Percentiles rank a stretch among this genome's conserved stretches.
These are phyloP conservation scores for Ceratocystis huliohia DNA, from an alignment of 2,329 filamentous ascomycete genomes.

Conservation along the genomic window DNA sequence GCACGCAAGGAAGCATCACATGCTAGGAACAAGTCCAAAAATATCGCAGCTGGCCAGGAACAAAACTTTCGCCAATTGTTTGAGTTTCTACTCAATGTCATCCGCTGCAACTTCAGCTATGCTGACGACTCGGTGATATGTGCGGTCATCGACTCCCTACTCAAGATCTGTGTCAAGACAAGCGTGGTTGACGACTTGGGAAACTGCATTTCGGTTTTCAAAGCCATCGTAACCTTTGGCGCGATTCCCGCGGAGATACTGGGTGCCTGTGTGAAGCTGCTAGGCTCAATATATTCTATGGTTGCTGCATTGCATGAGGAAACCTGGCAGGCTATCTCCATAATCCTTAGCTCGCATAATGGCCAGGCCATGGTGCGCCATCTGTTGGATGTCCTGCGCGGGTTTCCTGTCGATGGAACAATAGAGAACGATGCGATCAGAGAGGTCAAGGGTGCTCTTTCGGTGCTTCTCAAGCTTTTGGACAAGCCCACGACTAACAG, in stretches of 20 bases:
- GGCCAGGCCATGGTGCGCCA: slow-evolving; percentile 56
- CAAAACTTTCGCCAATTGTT: slow-evolving; percentile 53
- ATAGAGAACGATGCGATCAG: slow-evolving; percentile 41
- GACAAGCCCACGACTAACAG: slow-evolving; percentile 41
- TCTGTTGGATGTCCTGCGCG: slow-evolving; percentile 48
- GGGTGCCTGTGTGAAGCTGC: slow-evolving; percentile 52
- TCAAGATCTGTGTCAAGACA: slow-evolving; percentile 57
- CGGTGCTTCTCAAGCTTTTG: slow-evolving; percentile 52
- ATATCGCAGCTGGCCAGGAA: slow-evolving; percentile 37
- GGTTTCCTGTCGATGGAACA: slow-evolving; percentile 34
- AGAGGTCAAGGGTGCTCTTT: slow-evolving; percentile 49
- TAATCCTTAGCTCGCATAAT: slow-evolving; percentile 61
- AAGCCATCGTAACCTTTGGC: slow-evolving; percentile 59
- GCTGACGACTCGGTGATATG: slow-evolving; percentile 50
- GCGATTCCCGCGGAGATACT: slow-evolving; percentile 52
- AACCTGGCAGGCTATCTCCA: slow-evolving; percentile 57
- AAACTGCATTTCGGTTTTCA: slow-evolving; percentile 54
- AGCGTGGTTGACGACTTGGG: slow-evolving; percentile 51
- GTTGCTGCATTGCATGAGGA: slow-evolving; percentile 47
- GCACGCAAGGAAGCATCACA: slow-evolving; percentile 39
- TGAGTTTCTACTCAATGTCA: slow-evolving; percentile 49
- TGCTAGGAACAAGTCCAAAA: slow-evolving; percentile 23
- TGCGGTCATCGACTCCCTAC: slow-evolving; percentile 47
- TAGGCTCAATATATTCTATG: slow-evolving; percentile 59
- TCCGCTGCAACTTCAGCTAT: slow-evolving; percentile 63